Evolutionary conservation across 257 asterid species (phyloP), one percentile per base, ranked within the genome.

Genomic region (Mentha longifolia): DNA sequence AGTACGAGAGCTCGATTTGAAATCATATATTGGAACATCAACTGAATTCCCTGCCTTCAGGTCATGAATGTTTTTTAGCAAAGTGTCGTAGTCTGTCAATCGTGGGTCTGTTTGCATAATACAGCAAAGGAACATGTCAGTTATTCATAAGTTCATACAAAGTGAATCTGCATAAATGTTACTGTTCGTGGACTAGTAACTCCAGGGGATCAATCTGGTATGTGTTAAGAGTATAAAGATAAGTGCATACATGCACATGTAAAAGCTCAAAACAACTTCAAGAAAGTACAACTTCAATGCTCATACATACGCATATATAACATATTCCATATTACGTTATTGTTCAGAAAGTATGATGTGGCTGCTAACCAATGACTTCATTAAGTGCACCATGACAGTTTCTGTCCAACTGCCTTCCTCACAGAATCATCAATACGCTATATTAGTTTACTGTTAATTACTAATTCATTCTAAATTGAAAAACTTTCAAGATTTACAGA

Each of bases 1-100:
- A 13, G 85, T 80, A 63, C 97, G 97, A 15, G 97, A 86, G 77
- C 99, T 95, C 84, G 96, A 84, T 82, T 95, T 95, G 87, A 92
- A 95, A 81, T 95, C 99, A 75, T 95, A 95, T 78, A 95, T 75
- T n/a, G 99, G 99, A 78, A 92, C 87, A 59, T 87, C 93, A 76
- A 73, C 89, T 47, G 67, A 85, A 73, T 85, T 90, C 67, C 97
- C 98, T 9, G 75, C 87, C 85, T 82, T 92, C 67, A 95, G 83
- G 73, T 92, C 99, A n/a, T 87, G 83, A 74, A 95, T 87, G 76
- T 95, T 95, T 76, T 84, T 74, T 46, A 95, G 86, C 86, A 95
- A 83, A 57, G 98, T 92, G 14, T 95, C 94, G 60, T 95, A 95
- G 87, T 95, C 99, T 59, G 98, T 95, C 87, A 95, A 81, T 61